Evolutionary conservation across 257 asterid genomes (phyloP), one percentile per base, ranked within the genome.

Genomic region (Solanum etuberosum): DNA sequence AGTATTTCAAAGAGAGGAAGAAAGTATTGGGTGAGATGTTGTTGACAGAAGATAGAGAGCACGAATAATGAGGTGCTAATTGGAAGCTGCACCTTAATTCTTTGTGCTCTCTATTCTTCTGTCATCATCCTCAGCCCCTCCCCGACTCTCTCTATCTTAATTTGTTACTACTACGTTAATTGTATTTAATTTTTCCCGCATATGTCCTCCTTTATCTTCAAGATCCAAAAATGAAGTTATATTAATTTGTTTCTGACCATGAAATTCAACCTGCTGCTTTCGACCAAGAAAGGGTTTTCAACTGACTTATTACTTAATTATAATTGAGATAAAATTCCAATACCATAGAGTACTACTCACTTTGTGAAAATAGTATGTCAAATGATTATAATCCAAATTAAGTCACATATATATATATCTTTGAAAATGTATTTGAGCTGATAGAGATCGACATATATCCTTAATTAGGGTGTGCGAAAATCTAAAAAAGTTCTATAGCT

Each of bases 41-140:
- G 92, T 91, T 90, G 92, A 90, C 92, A 90, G 92, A 90, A 90
- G 92, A 90, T 87, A 90, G 92, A 90, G 92, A 89, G 92, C 92
- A 90, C 92, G 40, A 81, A 87, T 89, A 89, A 43, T 40, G 87
- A 82, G 85, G 25, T 92, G 94, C 93, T 68, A 25, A 78, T 3
- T 84, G 70, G 43, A 86, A 9, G 40, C 2, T 35, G 48, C 95
- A 95, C 84, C 92, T 92, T 92, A 70, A 86, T 92, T 92, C 83
- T 95, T 92, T 92, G 98, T 94, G 92, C 98, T 94, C 96, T 93
- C 94, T 94, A 94, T 68, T 85, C 95, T 93, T 93, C 95, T 95
- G 97, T 90, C 98, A 95, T 94, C 95, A 91, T 91, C 89, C 90
- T 83, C 35, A 70, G 83, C 83, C 83, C 82, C 91, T 83, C 57